Base-by-base conservation (phyloP, 2,329 filamentous ascomycete genomes). In the Penicillium vulpinum region DNA sequence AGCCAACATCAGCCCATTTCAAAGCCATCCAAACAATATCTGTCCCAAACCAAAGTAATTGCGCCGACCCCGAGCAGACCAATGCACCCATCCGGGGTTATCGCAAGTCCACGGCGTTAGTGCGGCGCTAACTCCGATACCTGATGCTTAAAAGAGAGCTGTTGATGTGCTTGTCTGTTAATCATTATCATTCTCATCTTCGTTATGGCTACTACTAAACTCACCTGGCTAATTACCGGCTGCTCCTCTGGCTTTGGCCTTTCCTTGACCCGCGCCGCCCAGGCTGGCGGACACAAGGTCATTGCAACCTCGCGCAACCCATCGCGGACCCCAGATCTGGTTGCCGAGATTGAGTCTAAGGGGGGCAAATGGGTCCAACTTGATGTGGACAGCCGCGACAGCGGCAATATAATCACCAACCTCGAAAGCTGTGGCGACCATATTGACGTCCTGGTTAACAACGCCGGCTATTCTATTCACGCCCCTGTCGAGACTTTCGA, bases 401-500 rank as follows among this genome's bases (percentile, higher is more conserved):
- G 57, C 7, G 35, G 46, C 2, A 22, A 57, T 16, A 48, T 48
- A 0, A 48, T 62, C 4, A 28, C 18, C 2, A 15, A 51, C 10
- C 21, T 41, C 8, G 39, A 41, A n/a, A n/a, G 22, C 11, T n/a
- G 44, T 2, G 55, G 56, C 24, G 51, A 59, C 15, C 29, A 22
- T 10, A 54, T 63, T 29, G 57, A 63, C 15, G 57, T 62, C 16
- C 51, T 62, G 15, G 57, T 63, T 5, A 65, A 68, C 24, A 67
- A 66, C 43, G 66, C 63, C 13, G 66, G 63, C 2, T 65, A 66
- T 53, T 64, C 61, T 0, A 43, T 67, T 4, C 51, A 67, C 1
- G 63, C 58, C 10, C 56, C 64, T 15, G 58, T 62, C 18, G 69
- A 71, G 51, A 68, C 70, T 38, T 63, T 65, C 54, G 64, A 63